Evolutionary conservation across 371 early-diverging fungal genomes (phyloP), one percentile per base, ranked within the genome.

Genomic region (Rhizomucor miehei): DNA sequence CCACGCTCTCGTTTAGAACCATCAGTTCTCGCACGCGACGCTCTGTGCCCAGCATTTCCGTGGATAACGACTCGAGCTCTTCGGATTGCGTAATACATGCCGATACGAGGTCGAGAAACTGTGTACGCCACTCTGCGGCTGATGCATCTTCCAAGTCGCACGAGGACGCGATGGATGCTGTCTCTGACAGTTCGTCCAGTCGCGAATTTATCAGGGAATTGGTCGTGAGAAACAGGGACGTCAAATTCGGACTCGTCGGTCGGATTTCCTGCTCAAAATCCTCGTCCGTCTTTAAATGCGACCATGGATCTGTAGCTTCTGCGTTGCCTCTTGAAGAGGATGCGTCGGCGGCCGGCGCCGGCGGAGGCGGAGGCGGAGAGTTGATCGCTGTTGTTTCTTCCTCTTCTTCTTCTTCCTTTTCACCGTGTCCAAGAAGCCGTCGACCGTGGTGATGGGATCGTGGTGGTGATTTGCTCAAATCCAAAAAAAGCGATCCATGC

Each of bases 201-300:
- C 69, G 65, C 34, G 74, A 67, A 38, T 69, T 51, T 44, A 73
- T 73, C 8, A 73, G 51, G 4, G 57, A 67, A 36, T 73, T 67
- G 14, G 74, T 73, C 1, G 70, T 73, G 14, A 62, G 41, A 44
- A 69, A 73, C 19, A 73, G 36, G 35, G 62, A 52, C 25, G 62
- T 62, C 44, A 62, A 44, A 43, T 62, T 62, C 24, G 62, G 62
- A 39, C 62, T 62, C 8, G 62, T 62, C 17, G 62, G 62, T 6
- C 51, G 47, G 34, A 23, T 29, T 23, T 50, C 59, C 2, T 53
- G 17, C 21, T 52, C 43, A 25, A 55, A 50, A 24, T 60, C 61
- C 16, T 55, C 52, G 41, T 60, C 61, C 5, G 56, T 54, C 51
- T 49, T 49, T 39, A 54, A 25, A 48, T 60, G 61, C 38, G 47